Conservation (phyloP, 2,329 filamentous ascomycete genomes). For the Xylariaceae sp. region DNA sequence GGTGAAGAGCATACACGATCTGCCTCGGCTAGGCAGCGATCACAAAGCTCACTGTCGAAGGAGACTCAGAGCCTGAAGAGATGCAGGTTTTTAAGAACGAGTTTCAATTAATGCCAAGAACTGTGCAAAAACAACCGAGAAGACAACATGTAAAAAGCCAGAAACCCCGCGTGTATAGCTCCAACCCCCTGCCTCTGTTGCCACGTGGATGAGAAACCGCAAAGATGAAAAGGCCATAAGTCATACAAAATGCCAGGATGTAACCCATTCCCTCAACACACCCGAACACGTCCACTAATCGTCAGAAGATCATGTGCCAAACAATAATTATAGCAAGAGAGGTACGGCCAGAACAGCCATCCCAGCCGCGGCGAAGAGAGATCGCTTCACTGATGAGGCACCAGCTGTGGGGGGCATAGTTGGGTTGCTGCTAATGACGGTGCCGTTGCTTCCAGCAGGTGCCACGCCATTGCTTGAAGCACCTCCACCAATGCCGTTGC, state of each 20-base stretch:
- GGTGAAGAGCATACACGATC: too few relatives aligned
- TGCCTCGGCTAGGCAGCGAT: too few relatives aligned
- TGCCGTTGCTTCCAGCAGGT: conserved; percentile 16
- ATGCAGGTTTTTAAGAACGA: not conserved
- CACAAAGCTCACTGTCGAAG: too few relatives aligned
- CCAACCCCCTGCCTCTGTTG: conserved; percentile 1
- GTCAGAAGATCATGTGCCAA: not conserved
- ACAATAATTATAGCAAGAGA: conserved; percentile 24
- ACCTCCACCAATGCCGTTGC: not conserved
- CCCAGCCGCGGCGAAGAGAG: conserved; percentile 24
- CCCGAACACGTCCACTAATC: not conserved
- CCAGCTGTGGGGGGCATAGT: conserved; percentile 20
- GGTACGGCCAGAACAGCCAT: conserved; percentile 27
- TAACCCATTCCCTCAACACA: conserved; percentile 4
- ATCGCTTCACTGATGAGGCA: conserved; percentile 26
- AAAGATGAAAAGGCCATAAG: conserved; percentile 11
- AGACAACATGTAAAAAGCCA: not conserved
- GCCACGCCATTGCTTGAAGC: not conserved
- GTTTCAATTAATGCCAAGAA: conserved; percentile 6
- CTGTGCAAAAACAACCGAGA: not conserved
- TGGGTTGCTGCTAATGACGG: conserved; percentile 11
- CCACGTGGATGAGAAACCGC: conserved; percentile 2
- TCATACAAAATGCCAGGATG: conserved; percentile 21
- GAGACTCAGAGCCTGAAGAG: too few relatives aligned
- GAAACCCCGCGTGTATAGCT: conserved; percentile 3